A percentile compares a stretch with the other conserved stretches of the same genome.
phyloP scores from a whole-genome alignment of 306 rosid species.

The Carpinus viminea region DNA sequence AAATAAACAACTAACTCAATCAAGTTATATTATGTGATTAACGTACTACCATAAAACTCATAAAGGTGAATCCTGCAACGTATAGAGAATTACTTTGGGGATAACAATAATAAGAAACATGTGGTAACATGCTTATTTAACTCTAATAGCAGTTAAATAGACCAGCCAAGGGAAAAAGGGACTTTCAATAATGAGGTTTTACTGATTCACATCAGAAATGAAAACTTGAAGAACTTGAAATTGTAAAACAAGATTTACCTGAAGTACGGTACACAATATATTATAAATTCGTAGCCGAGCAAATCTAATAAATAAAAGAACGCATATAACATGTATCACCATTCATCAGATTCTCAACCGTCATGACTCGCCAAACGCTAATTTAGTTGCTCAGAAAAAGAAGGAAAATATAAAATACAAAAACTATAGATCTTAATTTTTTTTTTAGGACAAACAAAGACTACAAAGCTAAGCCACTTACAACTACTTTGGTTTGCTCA shows the following conservation, averaged over 20 bases:
- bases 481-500: not conserved
- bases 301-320: not conserved
- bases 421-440: not conserved
- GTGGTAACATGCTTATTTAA: not conserved
- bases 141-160: not conserved
- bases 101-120: not conserved
- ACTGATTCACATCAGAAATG: not conserved
- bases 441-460: not conserved
- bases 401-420: not conserved
- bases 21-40: not conserved
- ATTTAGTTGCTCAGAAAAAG: not conserved
- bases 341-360: not conserved
- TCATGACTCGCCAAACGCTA: not conserved
- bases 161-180: not conserved
- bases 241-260: not conserved
- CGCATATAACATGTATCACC: not conserved
- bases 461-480: not conserved
- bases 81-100: not conserved
- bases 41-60: not conserved
- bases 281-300: not conserved
- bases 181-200: not conserved
- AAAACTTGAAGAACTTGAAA: not conserved
- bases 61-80: not conserved
- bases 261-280: not conserved
- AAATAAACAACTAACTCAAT: not conserved